Base-by-base conservation (phyloP, 371 early-diverging fungal genomes). In the Thermomucor indicae-seudaticae region DNA sequence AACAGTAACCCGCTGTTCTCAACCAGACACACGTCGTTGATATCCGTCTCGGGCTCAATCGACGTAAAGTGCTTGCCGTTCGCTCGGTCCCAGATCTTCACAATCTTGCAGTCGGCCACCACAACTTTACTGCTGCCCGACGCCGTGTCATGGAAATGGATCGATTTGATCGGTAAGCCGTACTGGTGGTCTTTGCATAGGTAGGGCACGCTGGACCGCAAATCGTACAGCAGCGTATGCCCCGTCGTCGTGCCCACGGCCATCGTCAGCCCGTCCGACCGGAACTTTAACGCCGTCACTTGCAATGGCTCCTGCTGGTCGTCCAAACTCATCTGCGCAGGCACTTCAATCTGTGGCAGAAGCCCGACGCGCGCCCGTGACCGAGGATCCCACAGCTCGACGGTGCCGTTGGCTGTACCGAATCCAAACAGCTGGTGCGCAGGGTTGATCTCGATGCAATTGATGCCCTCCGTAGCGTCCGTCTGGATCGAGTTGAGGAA, bases 381-480 rank as follows among this genome's bases (percentile, higher is more conserved):
- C 43, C 89, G 70, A 22, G 96, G 92, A 71, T 97, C 93, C 95
- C 96, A 98, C 62, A 96, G 91, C 73, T 96, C 97, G 17, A 96
- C 82, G 6, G 83, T 70, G 14, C 93, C 94, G 46, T 90, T 86
- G 43, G 88, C 85, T 8, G 93, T 90, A 35, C 97, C 97, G 53
- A 91, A 85, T 27, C 88, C 93, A 55, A 89, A 89, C 38, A 99
- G 77, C 57, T 92, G 88, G 78, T 98, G 95, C 0, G 92, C 92
- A 6, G 91, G 91, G 62, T 91, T 95, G 59, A 97, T 84, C 39
- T 84, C 75, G 10, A 84, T 66, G 27, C 81, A 85, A 64, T 97
- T 96, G 55, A 96, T 75, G 43, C 91, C 96, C 14, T 65, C 65
- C 14, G 80, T 78, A 7, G 83, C 70, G 43, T 85, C 80, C 1